These are phyloP conservation scores for Fagopyrum homotropicum DNA, from an alignment of 148 eudicot genomes.

Conservation along the genomic window DNA sequence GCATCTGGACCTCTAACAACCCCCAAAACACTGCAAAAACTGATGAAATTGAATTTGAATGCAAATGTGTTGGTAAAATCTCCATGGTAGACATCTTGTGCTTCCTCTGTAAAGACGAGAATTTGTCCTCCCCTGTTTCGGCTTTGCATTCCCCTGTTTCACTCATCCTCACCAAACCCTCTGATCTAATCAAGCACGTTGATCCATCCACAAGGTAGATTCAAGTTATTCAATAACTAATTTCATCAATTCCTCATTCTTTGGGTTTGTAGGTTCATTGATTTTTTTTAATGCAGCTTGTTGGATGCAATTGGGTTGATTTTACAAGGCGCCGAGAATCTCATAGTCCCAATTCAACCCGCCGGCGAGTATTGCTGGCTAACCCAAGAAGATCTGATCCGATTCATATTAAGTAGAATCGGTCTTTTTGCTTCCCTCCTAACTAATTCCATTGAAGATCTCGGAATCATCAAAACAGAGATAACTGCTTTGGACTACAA, in stretches of 20 bases:
- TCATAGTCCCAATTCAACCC: conserved; percentile 64
- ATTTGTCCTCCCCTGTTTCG: conserved; percentile 37
- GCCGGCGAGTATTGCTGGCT: conserved; percentile 64
- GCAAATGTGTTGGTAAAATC: conserved; percentile 63
- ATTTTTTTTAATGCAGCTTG: conserved; percentile 38
- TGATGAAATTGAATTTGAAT: conserved; percentile 11
- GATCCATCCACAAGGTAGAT: conserved; percentile 59
- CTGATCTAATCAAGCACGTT: conserved; percentile 45
- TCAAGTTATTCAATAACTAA: background rate
- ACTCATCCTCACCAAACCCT: conserved; percentile 25
- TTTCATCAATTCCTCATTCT: background rate
- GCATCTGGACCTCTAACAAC: conserved; percentile 56
- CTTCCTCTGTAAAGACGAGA: conserved; percentile 46
- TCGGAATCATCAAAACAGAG: conserved; percentile 48
- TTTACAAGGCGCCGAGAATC: conserved; percentile 64
- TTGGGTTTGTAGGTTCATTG: background rate
- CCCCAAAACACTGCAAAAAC: background rate
- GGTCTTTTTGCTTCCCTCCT: conserved; percentile 61
- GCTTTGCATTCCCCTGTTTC: conserved; percentile 69
- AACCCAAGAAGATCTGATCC: conserved; percentile 73
- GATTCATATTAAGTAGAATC: conserved; percentile 60
- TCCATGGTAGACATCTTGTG: conserved; percentile 72
- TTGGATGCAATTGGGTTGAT: conserved; percentile 71
- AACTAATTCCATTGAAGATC: conserved; percentile 40
- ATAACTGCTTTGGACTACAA: conserved; percentile 38